These are phyloP conservation scores for Capniomyces stellatus DNA, from an alignment of 371 early-diverging fungal genomes.

Conservation along the genomic window DNA sequence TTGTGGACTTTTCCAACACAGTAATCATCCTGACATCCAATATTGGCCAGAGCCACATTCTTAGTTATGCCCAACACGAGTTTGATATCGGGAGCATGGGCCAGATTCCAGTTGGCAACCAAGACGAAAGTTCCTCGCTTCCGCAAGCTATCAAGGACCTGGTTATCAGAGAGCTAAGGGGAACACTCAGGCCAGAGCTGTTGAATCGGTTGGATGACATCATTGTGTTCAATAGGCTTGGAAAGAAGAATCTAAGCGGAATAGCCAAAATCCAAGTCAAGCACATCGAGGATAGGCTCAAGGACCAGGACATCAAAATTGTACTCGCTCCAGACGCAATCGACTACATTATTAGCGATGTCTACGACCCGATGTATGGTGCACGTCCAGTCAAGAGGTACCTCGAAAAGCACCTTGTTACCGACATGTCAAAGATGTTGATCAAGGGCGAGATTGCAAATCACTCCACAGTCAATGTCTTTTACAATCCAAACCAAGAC, in stretches of 20 bases:
- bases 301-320: conserved; percentile 35
- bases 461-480: too few relatives aligned
- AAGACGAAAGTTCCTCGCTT: neutral
- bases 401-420: conserved; percentile 51
- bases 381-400: conserved; percentile 61
- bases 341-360: conserved; percentile 32
- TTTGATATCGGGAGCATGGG: conserved; percentile 54
- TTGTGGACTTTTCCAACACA: conserved; percentile 61
- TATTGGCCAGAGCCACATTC: conserved; percentile 36
- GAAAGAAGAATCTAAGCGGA: conserved; percentile 24
- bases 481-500: too few relatives aligned
- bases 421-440: conserved; percentile 47
- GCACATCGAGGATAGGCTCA: conserved; percentile 36
- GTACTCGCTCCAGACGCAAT: conserved; percentile 32
- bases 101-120: too few relatives aligned
- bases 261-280: conserved; percentile 45
- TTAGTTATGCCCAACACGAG: conserved; percentile 37
- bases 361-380: conserved; percentile 64
- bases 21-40: conserved; percentile 72
- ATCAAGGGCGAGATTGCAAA: too few relatives aligned
- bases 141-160: too few relatives aligned
- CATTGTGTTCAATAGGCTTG: conserved; percentile 50
- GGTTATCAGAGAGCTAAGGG: conserved; percentile 31
- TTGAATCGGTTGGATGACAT: conserved; percentile 72
- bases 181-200: conserved; percentile 74